These are phyloP conservation scores for Fusarium burgessii DNA, from an alignment of 2,329 filamentous ascomycete species.

Conservation along the genomic window DNA sequence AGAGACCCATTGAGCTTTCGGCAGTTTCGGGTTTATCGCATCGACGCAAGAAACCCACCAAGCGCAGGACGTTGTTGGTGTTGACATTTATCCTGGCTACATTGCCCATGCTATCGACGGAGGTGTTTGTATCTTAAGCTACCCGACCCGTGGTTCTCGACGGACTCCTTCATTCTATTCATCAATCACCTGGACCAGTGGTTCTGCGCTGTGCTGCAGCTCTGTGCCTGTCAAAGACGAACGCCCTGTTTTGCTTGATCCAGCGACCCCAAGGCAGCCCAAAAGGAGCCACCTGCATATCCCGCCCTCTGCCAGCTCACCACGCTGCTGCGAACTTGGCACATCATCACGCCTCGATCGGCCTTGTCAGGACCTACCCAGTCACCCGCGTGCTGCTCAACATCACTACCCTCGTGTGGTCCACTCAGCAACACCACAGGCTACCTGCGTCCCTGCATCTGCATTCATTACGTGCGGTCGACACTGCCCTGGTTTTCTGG, in stretches of 20 bases:
- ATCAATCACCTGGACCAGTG: slow-evolving; percentile 31
- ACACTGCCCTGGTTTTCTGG: slow-evolving; percentile 37
- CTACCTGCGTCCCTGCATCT: slow-evolving; percentile 45
- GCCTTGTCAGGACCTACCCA: slow-evolving; percentile 41
- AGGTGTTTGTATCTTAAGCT: slow-evolving; percentile 25
- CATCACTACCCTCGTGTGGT: slow-evolving; percentile 26
- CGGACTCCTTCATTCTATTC: slow-evolving; percentile 24
- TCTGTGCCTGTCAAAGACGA: slow-evolving; percentile 41
- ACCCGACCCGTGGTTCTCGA: slow-evolving; percentile 26
- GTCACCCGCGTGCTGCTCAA: slow-evolving; percentile 34
- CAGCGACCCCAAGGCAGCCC: slow-evolving; percentile 43
- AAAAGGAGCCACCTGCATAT: slow-evolving; percentile 53
- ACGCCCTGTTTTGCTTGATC: slow-evolving; percentile 41
- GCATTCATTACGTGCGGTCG: slow-evolving; percentile 42
- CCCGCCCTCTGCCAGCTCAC: slow-evolving; percentile 49
- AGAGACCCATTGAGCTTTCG: background rate
- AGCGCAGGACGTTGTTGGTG: slow-evolving; percentile 41
- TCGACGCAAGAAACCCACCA: slow-evolving; percentile 21
- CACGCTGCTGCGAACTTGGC: slow-evolving; percentile 47
- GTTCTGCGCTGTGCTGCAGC: slow-evolving; percentile 45
- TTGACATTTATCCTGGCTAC: slow-evolving; percentile 14
- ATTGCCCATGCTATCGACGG: slow-evolving; percentile 12
- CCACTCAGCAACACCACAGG: slow-evolving; percentile 41
- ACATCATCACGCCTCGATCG: slow-evolving; percentile 46
- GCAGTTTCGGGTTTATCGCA: slow-evolving; percentile 15